Percentiles rank a stretch among this genome's conserved stretches.
phyloP scores from a whole-genome alignment of 2,329 filamentous ascomycete genomes.

The Lachnellula occidentalis region DNA sequence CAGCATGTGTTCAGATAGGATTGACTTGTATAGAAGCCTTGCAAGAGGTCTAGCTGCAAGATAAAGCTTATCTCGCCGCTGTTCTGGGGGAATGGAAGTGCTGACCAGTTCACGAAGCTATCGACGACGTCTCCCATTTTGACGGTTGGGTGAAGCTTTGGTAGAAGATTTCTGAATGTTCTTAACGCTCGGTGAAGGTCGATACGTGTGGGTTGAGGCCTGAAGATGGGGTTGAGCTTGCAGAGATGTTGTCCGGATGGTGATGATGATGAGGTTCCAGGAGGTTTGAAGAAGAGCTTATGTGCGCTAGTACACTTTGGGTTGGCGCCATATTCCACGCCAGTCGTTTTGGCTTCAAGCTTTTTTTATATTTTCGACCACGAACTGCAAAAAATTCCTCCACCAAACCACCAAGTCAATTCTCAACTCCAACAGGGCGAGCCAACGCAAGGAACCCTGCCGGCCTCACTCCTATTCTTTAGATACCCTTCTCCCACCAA shows the following conservation, averaged over 20 bases:
- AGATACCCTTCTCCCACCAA: not conserved
- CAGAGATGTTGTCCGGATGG: constrained; percentile 21
- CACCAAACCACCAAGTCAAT: constrained; percentile 6
- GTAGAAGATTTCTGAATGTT: constrained; percentile 9
- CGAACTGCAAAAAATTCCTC: not conserved
- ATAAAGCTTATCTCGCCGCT: constrained; percentile 27
- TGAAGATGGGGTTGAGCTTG: constrained; percentile 26
- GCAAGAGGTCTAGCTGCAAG: not conserved
- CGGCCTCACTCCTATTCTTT: constrained; percentile 6
- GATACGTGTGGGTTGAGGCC: constrained; percentile 19
- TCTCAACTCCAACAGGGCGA: constrained; percentile 43
- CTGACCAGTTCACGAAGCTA: constrained; percentile 55
- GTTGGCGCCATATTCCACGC: not conserved
- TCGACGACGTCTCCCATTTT: constrained; percentile 69
- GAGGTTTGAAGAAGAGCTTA: constrained; percentile 8
- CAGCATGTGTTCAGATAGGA: constrained; percentile 34
- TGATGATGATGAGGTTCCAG: constrained; percentile 25
- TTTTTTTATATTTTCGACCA: constrained; percentile 1
- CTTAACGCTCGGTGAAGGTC: constrained; percentile 22
- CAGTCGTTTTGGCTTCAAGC: not conserved
- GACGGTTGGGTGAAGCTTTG: constrained; percentile 33
- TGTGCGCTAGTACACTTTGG: constrained; percentile 1
- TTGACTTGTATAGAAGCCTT: not conserved
- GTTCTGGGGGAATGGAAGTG: constrained; percentile 35
- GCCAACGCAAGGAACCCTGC: constrained; percentile 58